Evolutionary conservation across 1,139 yeast genomes (phyloP).

Genomic region (Meyerozyma sp.): DNA sequence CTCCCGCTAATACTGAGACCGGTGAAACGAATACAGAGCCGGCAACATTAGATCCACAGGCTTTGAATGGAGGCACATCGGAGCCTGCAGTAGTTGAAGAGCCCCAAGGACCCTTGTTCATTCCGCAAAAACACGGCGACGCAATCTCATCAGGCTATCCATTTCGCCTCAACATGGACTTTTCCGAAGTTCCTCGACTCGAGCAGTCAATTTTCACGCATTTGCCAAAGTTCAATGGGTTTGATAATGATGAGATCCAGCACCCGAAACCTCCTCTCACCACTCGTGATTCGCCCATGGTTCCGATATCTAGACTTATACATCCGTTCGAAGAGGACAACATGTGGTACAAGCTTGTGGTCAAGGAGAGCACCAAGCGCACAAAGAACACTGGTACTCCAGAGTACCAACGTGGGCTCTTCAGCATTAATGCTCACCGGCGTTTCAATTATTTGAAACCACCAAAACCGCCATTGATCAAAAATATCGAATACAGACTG

Average conservation of each 20-base stretch:
- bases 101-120: not conserved
- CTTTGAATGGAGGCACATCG: not conserved
- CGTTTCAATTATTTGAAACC: conserved; percentile 64
- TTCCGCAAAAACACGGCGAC: conserved; percentile 1
- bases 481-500: conserved; percentile 72
- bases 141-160: conserved; percentile 23
- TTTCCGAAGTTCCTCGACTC: conserved; percentile 47
- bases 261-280: conserved; percentile 10
- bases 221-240: conserved; percentile 51
- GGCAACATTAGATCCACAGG: conserved; percentile 4
- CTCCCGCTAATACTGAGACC: conserved; percentile 2
- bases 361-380: conserved; percentile 37
- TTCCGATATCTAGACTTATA: conserved; percentile 57
- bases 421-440: conserved; percentile 56
- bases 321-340: conserved; percentile 60
- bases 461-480: conserved; percentile 82
- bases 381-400: conserved; percentile 22
- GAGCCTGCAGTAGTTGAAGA: not conserved
- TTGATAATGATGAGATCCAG: conserved; percentile 25
- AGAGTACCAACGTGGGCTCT: conserved; percentile 51
- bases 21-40: conserved; percentile 7
- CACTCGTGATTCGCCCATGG: conserved; percentile 22
- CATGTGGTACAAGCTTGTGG: conserved; percentile 56
- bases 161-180: conserved; percentile 51
- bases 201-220: conserved; percentile 53